Evolutionary conservation across 2,329 filamentous ascomycete species (phyloP), one percentile per base, ranked within the genome.

Genomic region (Nemania sp.): DNA sequence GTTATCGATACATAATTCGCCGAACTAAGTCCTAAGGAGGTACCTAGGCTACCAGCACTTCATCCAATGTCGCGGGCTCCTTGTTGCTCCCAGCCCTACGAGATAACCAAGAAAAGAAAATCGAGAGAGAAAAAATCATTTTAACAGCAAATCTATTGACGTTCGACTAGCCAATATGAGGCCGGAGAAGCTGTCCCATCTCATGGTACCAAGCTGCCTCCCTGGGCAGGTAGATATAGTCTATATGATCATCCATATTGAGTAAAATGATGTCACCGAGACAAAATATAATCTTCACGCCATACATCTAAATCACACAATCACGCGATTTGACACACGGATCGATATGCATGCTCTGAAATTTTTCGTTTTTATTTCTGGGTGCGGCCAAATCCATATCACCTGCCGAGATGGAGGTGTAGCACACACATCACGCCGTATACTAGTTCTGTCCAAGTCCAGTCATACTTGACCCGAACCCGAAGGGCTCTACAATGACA

Each of bases 311-410:
- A 9, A 15, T n/a, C 35, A 42, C 21, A 21, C 40, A 10, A 39
- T 39, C 11, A 12, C 11, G 35, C 11, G 17, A 49, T 13, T 58
- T 37, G 12, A 18, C 29, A 29, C 25, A 42, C 13, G 46, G 21
- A 25, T 49, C 12, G 34, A 17, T 32, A 20, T 49, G 40, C 50
- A 59, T 63, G 54, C 60, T 65, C 54, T 62, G 58, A 61, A 64
- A 40, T 66, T 62, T 68, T 69, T 65, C 53, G 51, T 65, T 68
- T 69, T 66, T 65, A 66, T 71, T 69, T 67, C 55, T 64, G 65
- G 62, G 65, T 37, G 59, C 58, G 63, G 66, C 65, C 49, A 58
- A 62, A 66, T 65, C 64, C 63, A 63, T 64, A 67, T 63, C 59
- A 66, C 65, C 60, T 62, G 61, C 60, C 56, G 49, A 37, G 59